Percentiles rank a stretch among this genome's conserved stretches.
Conservation (phyloP, 192 early-diverging fungal species). For the Thamnidium elegans region DNA sequence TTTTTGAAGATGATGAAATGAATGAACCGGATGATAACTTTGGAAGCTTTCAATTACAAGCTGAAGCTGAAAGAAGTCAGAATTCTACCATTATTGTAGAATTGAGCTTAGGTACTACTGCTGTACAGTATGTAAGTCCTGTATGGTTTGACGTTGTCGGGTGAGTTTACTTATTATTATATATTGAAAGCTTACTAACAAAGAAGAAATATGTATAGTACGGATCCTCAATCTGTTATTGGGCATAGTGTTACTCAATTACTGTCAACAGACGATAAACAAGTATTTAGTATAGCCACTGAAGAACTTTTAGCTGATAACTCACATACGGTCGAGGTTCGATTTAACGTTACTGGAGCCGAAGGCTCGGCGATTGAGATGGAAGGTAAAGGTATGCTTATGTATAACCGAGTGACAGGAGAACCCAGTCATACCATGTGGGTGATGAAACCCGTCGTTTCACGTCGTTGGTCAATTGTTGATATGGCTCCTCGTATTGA, state of each 20-base stretch:
- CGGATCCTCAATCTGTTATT: conserved; percentile 43
- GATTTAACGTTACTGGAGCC: conserved; percentile 42
- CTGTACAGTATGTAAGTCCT: conserved; percentile 69
- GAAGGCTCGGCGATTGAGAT: conserved; percentile 52
- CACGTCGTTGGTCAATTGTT: conserved; percentile 21
- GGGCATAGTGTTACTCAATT: conserved; percentile 51
- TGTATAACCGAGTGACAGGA: conserved; percentile 63
- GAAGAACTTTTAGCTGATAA: conserved; percentile 56
- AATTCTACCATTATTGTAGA: conserved; percentile 76
- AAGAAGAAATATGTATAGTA: conserved; percentile 32
- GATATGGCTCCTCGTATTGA: conserved; percentile 15
- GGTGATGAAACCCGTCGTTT: conserved; percentile 66
- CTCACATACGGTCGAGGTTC: conserved; percentile 65
- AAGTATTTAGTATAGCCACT: conserved; percentile 63
- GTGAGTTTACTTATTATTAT: conserved; percentile 39
- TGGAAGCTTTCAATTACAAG: conserved; percentile 48
- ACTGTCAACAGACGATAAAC: conserved; percentile 51
- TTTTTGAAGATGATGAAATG: not conserved
- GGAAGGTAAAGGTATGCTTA: conserved; percentile 82
- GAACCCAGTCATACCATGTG: conserved; percentile 72
- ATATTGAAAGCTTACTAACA: not conserved
- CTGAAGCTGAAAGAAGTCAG: conserved; percentile 63
- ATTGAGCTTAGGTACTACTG: conserved; percentile 55
- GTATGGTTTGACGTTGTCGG: conserved; percentile 67
- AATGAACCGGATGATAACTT: conserved; percentile 14